Evolutionary conservation across 192 early-diverging fungal genomes (phyloP), one percentile per base, ranked within the genome.

Genomic region (Coemansia sp.): DNA sequence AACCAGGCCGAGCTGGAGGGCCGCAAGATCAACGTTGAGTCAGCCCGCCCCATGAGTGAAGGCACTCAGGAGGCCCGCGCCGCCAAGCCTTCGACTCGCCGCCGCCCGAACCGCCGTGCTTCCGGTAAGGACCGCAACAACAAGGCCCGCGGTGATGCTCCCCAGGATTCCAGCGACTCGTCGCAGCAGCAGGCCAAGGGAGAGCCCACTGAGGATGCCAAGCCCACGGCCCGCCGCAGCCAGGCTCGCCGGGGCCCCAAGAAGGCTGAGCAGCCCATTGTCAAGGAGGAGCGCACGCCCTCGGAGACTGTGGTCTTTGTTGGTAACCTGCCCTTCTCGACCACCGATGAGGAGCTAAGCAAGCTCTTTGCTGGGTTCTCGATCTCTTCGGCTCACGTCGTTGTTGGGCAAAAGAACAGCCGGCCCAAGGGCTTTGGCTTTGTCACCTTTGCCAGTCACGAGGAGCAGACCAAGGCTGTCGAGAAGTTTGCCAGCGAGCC

Each of bases 371-470:
- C 81, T 20, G 86, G 71, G 45, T 88, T 91, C 77, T 85, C 88
- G 59, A 86, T 95, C 57, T 77, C 82, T 6, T 81, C 80, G 38
- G 89, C 93, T 8, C 89, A 89, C 69, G 86, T 99, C 51, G 93
- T 96, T 37, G 82, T 72, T 40, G 83, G 62, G 68, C 71, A 78
- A 65, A 83, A 70, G 69, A 85, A 76, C 60, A 91, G 89, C 26
- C 87, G 91, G 51, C 87, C 88, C 77, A 95, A 95, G 85, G 95
- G 95, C 59, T 99, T 91, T 81, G 97, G 95, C 20, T 99, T 99
- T 79, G 91, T 96, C 23, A 93, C 94, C 68, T 85, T 94, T 57
- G 84, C 77, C 21, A 78, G 83, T 69, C 85, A 92, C 60, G 89
- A 70, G 11, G 93, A 95, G 65, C 95, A 96, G 82, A 33, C 60